phyloP scores from a whole-genome alignment of 2,329 filamentous ascomycete genomes.

The Aspergillus hiratsukae region DNA sequence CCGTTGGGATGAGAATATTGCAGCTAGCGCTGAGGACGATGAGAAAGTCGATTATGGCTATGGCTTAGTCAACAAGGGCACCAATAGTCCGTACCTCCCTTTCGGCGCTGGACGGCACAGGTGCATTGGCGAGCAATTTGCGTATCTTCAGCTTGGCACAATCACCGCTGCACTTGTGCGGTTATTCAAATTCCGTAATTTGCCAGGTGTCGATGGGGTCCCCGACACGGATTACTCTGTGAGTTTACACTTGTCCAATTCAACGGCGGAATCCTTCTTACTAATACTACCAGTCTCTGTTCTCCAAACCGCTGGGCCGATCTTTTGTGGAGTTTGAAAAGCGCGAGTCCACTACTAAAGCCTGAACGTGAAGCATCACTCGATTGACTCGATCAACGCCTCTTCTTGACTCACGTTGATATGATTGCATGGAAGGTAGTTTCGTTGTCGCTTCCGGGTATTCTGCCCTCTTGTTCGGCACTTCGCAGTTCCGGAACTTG shows the following conservation, averaged over 20 bases:
- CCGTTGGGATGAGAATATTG: slow-evolving; percentile 68
- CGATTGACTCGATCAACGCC: neutral
- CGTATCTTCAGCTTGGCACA: slow-evolving; percentile 84
- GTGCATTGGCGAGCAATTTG: slow-evolving; percentile 96
- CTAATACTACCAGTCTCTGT: slow-evolving; percentile 48
- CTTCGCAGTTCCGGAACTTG: neutral
- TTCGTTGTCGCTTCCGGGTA: neutral
- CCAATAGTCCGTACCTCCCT: slow-evolving; percentile 82
- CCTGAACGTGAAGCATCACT: slow-evolving; percentile 11
- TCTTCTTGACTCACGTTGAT: neutral
- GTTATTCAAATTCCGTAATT: slow-evolving; percentile 72
- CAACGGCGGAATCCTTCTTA: neutral
- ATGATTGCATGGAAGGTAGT: neutral
- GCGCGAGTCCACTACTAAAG: slow-evolving; percentile 24
- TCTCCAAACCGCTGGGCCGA: slow-evolving; percentile 68
- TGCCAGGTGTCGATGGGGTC: slow-evolving; percentile 20
- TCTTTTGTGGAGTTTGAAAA: slow-evolving; percentile 71
- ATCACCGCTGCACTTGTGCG: slow-evolving; percentile 75
- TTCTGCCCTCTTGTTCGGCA: neutral
- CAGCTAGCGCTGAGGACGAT: slow-evolving; percentile 49
- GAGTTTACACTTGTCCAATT: slow-evolving; percentile 18
- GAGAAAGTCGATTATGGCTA: slow-evolving; percentile 92
- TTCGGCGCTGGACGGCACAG: slow-evolving; percentile 91
- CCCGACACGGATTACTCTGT: slow-evolving; percentile 55
- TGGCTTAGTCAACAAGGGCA: slow-evolving; percentile 86